Evolutionary conservation across 78 protist species (phyloP).

Genomic region (Chrysochromulina tobinii): DNA sequence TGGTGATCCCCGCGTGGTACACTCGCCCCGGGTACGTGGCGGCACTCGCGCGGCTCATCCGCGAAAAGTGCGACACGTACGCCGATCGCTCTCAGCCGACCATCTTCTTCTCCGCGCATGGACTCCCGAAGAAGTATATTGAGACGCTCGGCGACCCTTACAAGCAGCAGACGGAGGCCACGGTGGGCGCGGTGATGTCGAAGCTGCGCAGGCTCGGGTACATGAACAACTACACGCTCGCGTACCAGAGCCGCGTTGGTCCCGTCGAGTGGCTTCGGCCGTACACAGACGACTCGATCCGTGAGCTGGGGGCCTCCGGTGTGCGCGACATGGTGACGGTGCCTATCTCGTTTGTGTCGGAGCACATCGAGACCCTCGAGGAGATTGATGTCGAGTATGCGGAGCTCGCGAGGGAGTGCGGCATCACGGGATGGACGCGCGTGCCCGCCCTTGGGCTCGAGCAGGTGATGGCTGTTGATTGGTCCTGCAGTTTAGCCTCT

Average conservation of each 20-base stretch:
- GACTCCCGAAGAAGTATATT: background rate
- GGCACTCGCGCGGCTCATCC: background rate
- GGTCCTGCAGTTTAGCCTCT: no score
- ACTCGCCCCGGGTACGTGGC: background rate
- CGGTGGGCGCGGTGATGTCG: background rate
- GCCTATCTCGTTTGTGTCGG: background rate
- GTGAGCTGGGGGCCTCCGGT: no score
- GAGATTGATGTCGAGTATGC: background rate
- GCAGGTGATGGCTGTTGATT: no score
- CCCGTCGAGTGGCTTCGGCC: background rate
- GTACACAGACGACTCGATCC: no score
- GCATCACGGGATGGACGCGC: background rate
- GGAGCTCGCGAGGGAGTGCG: background rate
- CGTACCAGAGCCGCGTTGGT: background rate
- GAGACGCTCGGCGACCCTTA: background rate
- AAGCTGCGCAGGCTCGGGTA: background rate
- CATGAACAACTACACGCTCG: background rate
- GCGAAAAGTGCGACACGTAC: background rate
- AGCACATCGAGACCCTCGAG: no score
- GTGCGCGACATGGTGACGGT: background rate
- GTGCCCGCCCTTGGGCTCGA: constrained; percentile 16
- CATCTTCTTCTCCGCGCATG: background rate
- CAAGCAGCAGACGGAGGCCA: background rate
- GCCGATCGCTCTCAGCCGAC: background rate
- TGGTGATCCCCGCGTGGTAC: background rate